Percentiles rank a stretch among this genome's conserved stretches.
These are phyloP conservation scores for Suillus luteus DNA, from an alignment of 768 basidiomycete species.

Conservation along the genomic window DNA sequence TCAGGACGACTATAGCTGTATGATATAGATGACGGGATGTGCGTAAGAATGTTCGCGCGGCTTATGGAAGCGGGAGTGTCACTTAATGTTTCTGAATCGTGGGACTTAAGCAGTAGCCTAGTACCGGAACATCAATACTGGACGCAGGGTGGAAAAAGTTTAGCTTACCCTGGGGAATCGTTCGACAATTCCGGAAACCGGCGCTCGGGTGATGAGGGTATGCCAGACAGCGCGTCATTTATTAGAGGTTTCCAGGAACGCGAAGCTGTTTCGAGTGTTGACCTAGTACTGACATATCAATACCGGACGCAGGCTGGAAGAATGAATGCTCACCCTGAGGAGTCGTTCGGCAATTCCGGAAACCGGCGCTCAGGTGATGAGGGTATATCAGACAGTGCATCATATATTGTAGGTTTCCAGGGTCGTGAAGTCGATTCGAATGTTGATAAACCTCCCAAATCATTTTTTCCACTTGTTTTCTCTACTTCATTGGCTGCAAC, in stretches of 20 bases:
- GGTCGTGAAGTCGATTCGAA: slow-evolving; percentile 21
- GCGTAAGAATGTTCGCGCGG: slow-evolving; percentile 45
- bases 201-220: slow-evolving; percentile 11
- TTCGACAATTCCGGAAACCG: slow-evolving; percentile 19
- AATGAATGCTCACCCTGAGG: slow-evolving; percentile 22
- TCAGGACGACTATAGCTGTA: slow-evolving; percentile 50
- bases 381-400: slow-evolving; percentile 21
- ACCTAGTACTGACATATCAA: slow-evolving; percentile 11
- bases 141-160: background rate
- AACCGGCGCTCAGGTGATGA: slow-evolving; percentile 13
- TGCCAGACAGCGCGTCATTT: slow-evolving; percentile 24
- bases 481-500: background rate
- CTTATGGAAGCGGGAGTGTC: slow-evolving; percentile 21
- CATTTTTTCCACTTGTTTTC: slow-evolving; percentile 15
- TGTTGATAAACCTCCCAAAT: slow-evolving; percentile 30
- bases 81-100: slow-evolving; percentile 16
- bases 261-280: slow-evolving; percentile 16
- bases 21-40: slow-evolving; percentile 44
- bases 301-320: background rate
- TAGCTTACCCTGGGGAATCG: slow-evolving; percentile 24
- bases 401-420: slow-evolving; percentile 21
- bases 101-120: slow-evolving; percentile 21
- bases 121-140: slow-evolving; percentile 9
- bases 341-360: slow-evolving; percentile 17
- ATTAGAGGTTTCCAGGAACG: slow-evolving; percentile 18